Evolutionary conservation across 2,329 filamentous ascomycete genomes (phyloP), one percentile per base, ranked within the genome.

Genomic region (Pyricularia sp.): DNA sequence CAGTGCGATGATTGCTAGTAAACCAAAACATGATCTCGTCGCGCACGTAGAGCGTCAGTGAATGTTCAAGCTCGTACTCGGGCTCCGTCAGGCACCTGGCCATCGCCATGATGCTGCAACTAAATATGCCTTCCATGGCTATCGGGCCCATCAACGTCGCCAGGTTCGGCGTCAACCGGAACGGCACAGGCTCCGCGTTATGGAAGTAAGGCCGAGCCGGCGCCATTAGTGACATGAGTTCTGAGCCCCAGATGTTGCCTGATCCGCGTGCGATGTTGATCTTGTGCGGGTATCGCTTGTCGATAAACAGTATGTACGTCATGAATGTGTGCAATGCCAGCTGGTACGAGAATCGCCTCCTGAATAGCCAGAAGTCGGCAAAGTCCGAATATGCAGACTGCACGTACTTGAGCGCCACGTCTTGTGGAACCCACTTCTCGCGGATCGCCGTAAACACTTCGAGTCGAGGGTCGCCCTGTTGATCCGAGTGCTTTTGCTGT

Each of bases 11-110:
- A 68, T 80, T 84, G 68, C 87, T 89, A 2, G 90, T 96, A 70
- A 93, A 93, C 94, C 94, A 99, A 78, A 93, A 96, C 69, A 93
- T 93, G 84, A 99, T 96, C 77, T 99, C 94, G 72, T 99, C 94
- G 7, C 94, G 87, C 68, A 99, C 94, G 75, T 97, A 97, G 66
- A 99, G 85, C 65, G 88, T 91, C 62, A 99, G 84, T 66, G 96
- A 91, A 75, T 97, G 93, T 74, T 96, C 94, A n/a, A 99, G 84
- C 75, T 97, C 93, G 71, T 86, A 84, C 73, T 90, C 86, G 30
- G 93, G 91, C 72, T 97, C 93, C 13, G 93, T 96, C 67, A 99
- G 82, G 76, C 91, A 96, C 61, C 94, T 87, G 7, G 93, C 93
- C 72, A 99, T 96, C 1, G 93, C 92, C 93, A 99, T 97, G 70